A percentile compares a stretch with the other conserved stretches of the same genome.
These are phyloP conservation scores for Leccinum rimulosum DNA, from an alignment of 768 basidiomycete genomes.

Conservation along the genomic window DNA sequence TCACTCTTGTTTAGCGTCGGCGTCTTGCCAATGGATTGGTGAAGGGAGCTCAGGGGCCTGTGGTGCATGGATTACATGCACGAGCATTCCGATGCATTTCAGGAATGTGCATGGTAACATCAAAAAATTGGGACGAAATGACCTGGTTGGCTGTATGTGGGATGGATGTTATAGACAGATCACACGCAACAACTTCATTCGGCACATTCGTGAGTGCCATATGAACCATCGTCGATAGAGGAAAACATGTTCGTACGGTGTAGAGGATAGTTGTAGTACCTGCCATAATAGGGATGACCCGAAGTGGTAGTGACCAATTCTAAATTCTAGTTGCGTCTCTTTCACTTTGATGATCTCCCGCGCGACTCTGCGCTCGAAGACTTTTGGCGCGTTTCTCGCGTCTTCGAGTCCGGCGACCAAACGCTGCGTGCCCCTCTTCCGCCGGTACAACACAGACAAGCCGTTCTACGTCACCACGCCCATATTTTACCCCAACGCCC, in stretches of 20 bases:
- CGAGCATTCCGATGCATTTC: not conserved
- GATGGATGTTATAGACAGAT: no score
- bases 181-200: not conserved
- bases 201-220: not conserved
- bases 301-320: no score
- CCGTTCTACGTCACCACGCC: conserved; percentile 89
- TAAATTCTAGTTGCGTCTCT: no score
- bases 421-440: not conserved
- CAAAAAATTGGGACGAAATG: not conserved
- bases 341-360: conserved; percentile 4
- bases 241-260: no score
- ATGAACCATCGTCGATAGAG: not conserved
- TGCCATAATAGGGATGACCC: no score
- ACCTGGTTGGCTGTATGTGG: not conserved
- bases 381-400: not conserved
- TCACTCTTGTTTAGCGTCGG: not conserved
- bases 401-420: conserved; percentile 1
- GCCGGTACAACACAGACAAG: conserved; percentile 34
- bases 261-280: no score
- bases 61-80: not conserved
- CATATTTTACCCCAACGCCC: conserved; percentile 92
- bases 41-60: not conserved
- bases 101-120: not conserved
- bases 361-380: conserved; percentile 1
- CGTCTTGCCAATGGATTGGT: not conserved